phyloP scores from a whole-genome alignment of 768 basidiomycete genomes.

The Psilocybe tampanensis region DNA sequence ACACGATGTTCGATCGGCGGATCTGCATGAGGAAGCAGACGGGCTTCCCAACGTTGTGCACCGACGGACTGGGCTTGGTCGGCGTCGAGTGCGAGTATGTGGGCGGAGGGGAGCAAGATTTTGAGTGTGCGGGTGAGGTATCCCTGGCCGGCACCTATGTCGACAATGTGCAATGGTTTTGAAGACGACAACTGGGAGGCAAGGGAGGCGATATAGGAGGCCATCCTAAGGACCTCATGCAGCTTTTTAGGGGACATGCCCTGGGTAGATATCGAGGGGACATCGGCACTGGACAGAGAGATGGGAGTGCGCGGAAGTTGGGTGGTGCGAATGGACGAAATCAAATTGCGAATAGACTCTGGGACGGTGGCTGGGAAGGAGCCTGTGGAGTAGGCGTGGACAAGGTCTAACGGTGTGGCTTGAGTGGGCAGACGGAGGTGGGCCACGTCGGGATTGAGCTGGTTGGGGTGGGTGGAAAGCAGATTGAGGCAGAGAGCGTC shows the following conservation, averaged over 20 bases:
- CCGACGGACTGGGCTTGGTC: conserved; percentile 61
- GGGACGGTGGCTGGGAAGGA: neutral
- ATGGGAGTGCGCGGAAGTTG: conserved; percentile 29
- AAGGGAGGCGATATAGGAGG: conserved; percentile 48
- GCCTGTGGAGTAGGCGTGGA: neutral
- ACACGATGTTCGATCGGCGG: conserved; percentile 57
- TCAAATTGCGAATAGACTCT: neutral
- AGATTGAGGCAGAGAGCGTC: neutral
- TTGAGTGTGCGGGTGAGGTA: conserved; percentile 61
- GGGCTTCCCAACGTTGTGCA: conserved; percentile 47
- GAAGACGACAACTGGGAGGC: conserved; percentile 24
- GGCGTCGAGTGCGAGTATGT: conserved; percentile 70
- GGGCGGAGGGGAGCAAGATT: conserved; percentile 30
- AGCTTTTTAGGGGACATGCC: conserved; percentile 80
- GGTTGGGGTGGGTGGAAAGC: conserved; percentile 3
- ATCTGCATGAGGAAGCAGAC: conserved; percentile 21
- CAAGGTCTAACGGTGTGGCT: neutral
- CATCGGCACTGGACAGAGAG: conserved; percentile 7
- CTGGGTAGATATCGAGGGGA: conserved; percentile 13
- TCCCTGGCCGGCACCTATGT: conserved; percentile 78
- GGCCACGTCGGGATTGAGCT: neutral
- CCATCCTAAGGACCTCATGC: conserved; percentile 73
- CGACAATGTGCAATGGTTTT: conserved; percentile 51
- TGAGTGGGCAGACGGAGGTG: neutral
- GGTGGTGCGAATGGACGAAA: conserved; percentile 15